Percentiles rank a stretch among this genome's conserved stretches.
Conservation (phyloP, 1,284 basidiomycete species). For the Leccinum insolens region DNA sequence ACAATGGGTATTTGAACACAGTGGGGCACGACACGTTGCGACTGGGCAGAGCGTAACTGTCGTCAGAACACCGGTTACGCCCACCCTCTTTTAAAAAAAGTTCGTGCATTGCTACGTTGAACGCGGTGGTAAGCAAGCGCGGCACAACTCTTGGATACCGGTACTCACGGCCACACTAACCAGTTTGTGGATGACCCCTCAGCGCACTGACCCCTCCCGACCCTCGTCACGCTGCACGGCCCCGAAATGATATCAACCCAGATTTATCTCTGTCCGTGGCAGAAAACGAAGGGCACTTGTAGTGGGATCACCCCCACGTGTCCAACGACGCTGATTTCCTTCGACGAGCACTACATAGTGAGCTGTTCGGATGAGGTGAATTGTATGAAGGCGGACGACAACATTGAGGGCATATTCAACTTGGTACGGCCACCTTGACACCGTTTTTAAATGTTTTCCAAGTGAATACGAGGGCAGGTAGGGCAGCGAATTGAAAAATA, state of each 20-base stretch:
- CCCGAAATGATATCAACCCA: no score
- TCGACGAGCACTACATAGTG: neutral
- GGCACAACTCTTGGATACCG: no score
- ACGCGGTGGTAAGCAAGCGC: no score
- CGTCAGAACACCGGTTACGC: neutral
- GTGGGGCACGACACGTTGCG: no score
- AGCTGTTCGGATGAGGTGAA: neutral
- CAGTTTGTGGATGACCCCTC: no score
- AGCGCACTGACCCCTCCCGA: no score
- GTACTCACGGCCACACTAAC: conserved; percentile 1
- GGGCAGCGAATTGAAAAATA: neutral
- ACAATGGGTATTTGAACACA: neutral
- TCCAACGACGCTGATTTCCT: neutral
- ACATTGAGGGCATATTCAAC: neutral
- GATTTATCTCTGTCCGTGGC: neutral
- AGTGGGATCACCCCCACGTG: neutral
- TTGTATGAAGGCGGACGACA: neutral
- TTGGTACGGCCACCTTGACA: neutral
- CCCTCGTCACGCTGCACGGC: no score
- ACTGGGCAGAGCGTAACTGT: conserved; percentile 10
- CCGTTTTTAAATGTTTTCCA: neutral
- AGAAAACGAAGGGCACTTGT: neutral
- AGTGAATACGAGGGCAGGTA: neutral
- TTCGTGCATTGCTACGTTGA: neutral
- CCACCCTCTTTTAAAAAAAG: conserved; percentile 3